A percentile compares a stretch with the other conserved stretches of the same genome.
Evolutionary conservation across 306 rosid genomes (phyloP).

Genomic region (Acacia melanoxylon): DNA sequence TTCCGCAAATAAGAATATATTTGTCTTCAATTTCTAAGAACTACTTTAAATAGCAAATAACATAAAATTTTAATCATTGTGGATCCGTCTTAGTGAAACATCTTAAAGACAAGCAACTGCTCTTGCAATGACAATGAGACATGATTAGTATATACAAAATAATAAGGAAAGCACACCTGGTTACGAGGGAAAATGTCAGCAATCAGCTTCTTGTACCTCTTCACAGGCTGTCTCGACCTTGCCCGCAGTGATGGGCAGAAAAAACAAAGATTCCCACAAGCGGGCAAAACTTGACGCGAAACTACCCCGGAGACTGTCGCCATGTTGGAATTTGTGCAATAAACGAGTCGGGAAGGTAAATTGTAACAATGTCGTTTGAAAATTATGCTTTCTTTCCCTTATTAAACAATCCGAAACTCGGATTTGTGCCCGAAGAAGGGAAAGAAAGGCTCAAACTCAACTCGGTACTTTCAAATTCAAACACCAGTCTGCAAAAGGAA

Average conservation of each 20-base stretch:
- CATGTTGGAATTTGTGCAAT: constrained; percentile 42
- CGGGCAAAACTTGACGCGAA: constrained; percentile 94
- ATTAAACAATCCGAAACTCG: constrained; percentile 38
- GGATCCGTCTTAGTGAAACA: constrained; percentile 25
- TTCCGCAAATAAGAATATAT: not conserved
- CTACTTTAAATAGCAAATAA: constrained; percentile 14
- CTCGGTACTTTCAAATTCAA: constrained; percentile 39
- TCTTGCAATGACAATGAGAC: constrained; percentile 26
- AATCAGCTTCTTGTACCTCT: constrained; percentile 98
- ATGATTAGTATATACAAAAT: constrained; percentile 14
- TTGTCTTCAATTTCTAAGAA: constrained; percentile 26
- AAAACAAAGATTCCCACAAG: constrained; percentile 84
- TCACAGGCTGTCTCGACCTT: constrained; percentile 96
- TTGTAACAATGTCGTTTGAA: constrained; percentile 14
- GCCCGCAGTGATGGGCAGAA: constrained; percentile 88
- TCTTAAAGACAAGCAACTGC: constrained; percentile 1
- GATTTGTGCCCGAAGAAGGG: constrained; percentile 51
- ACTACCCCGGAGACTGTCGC: constrained; percentile 70
- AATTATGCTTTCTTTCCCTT: constrained; percentile 63
- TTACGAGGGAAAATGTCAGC: constrained; percentile 90
- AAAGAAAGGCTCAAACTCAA: constrained; percentile 55
- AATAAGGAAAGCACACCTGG: constrained; percentile 54
- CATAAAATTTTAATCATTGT: not conserved
- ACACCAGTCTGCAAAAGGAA: constrained; percentile 46
- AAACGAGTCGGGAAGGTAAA: constrained; percentile 14